Evolutionary conservation across 2,329 filamentous ascomycete species (phyloP).

Genomic region (Botrytis galanthina): DNA sequence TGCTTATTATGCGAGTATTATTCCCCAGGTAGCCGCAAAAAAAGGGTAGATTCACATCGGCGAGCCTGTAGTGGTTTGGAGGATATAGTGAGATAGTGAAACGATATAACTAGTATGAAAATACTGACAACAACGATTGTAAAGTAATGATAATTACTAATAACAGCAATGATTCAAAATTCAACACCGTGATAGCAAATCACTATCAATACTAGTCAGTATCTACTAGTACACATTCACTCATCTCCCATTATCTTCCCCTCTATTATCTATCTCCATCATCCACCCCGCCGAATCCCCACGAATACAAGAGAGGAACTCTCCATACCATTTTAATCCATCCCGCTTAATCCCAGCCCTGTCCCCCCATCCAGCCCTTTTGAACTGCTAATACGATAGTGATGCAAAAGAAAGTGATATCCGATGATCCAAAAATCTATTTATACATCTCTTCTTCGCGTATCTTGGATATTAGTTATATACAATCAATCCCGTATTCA

Average conservation of each 20-base stretch:
- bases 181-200: background rate
- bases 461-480: background rate
- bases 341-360: background rate
- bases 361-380: fast-evolving
- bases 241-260: fast-evolving
- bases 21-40: background rate
- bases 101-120: background rate
- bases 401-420: background rate
- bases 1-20: background rate
- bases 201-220: background rate
- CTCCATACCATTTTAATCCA: background rate
- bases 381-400: background rate
- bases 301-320: background rate
- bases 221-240: background rate
- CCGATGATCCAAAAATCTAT: background rate
- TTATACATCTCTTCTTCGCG: background rate
- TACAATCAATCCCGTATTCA: background rate
- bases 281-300: fast-evolving
- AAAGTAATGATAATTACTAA: background rate
- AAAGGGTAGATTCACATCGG: background rate
- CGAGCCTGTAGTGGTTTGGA: background rate
- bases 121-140: too few relatives aligned
- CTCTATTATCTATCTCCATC: background rate
- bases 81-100: background rate
- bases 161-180: fast-evolving